Base-by-base conservation (phyloP, 2,329 filamentous ascomycete species). In the Verticillium alfalfae region DNA sequence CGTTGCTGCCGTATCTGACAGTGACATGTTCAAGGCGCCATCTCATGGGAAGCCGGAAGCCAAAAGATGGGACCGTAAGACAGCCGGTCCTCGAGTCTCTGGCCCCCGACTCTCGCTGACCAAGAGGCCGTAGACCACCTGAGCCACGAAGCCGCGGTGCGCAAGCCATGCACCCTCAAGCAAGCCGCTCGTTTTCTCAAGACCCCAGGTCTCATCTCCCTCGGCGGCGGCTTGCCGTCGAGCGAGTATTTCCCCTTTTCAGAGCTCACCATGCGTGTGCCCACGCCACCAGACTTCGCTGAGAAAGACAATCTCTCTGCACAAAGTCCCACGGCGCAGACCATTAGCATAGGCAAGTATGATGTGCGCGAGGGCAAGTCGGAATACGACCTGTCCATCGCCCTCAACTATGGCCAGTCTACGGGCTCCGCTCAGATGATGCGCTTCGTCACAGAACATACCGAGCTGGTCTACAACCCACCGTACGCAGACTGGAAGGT, bases 231-330 rank as follows among this genome's bases (percentile, higher is more conserved):
- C 3, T 80, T 99, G 22, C 95, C 95, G 4, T 93, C 92, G 15
- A 86, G 91, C 63, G 88, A 94, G 73, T 92, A 96, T 76, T 99
- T 99, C 71, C 95, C 95, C n/a, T 88, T 98, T 69, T 88, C 94
- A 66, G 83, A 89, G 66, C 76, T 98, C 58, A 84, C 82, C 65
- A 77, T 96, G 76, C 91, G 89, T 68, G 86, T 96, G 1, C 92
- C 93, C 16, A 76, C 78, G 1, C 78, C 86, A 16, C 87, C 89
- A 6, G 76, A 85, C 64, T 96, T 95, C 73, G 86, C 87, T 6
- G 89, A 93, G 67, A 77, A 83, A 36, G 88, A 88, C 60, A 88
- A 87, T 1, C 75, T 79, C n/a, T 73, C 82, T 16, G 26, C 54
- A n/a, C 18, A 31, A 26, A 39, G 39, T 26, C 12, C 15, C 18